Percentiles rank a stretch among this genome's conserved stretches.
Evolutionary conservation across 2,329 filamentous ascomycete species (phyloP).

Genomic region (Ophiostoma himal-ulmi): DNA sequence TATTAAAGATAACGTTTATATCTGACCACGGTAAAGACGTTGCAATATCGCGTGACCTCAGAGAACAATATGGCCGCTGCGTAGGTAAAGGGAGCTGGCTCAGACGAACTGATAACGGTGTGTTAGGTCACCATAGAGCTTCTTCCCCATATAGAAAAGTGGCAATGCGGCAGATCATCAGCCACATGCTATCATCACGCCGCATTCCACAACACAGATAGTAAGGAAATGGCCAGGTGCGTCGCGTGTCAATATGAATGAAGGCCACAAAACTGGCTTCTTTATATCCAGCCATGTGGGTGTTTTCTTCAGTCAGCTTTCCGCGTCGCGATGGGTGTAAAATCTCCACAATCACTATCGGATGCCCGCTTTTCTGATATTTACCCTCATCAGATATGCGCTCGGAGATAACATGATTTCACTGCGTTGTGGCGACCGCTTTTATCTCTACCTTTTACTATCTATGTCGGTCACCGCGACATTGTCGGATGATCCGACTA

Average conservation of each 20-base stretch:
- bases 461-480: not conserved
- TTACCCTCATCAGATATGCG: not conserved
- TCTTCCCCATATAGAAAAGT: too few relatives aligned
- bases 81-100: too few relatives aligned
- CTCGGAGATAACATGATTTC: slow-evolving; percentile 1
- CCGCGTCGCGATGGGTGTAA: not conserved
- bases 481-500: not conserved
- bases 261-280: not conserved
- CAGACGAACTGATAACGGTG: too few relatives aligned
- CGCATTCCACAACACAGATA: not conserved
- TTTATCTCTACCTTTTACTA: not conserved
- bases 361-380: not conserved
- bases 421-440: not conserved
- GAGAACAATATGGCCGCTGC: too few relatives aligned
- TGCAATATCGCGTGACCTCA: too few relatives aligned
- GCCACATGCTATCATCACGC: not conserved
- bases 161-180: not conserved
- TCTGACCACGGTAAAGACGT: too few relatives aligned
- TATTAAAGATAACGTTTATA: too few relatives aligned
- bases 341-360: not conserved
- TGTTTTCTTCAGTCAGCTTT: not conserved
- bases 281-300: not conserved
- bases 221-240: too few relatives aligned
- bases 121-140: too few relatives aligned
- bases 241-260: too few relatives aligned